These are phyloP conservation scores for Colletotrichum euphorbiae DNA, from an alignment of 2,329 filamentous ascomycete genomes.

Conservation along the genomic window DNA sequence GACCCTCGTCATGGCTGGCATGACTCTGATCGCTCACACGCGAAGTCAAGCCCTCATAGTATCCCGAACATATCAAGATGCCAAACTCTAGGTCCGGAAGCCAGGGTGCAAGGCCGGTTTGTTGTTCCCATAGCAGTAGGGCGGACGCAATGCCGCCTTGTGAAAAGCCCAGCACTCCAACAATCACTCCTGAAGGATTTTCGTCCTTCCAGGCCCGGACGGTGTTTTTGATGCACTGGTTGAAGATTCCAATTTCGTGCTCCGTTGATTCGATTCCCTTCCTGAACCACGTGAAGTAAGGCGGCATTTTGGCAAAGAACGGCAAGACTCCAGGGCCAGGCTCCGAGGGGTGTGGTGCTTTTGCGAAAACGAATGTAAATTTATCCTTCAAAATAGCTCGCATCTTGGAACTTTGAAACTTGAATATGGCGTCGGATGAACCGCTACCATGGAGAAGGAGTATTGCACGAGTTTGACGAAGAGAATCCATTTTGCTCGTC, in stretches of 20 bases:
- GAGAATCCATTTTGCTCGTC: not conserved
- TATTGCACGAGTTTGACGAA: conserved; percentile 6
- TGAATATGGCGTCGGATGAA: conserved; percentile 12
- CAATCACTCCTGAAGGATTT: conserved; percentile 3
- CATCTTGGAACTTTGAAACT: conserved; percentile 6
- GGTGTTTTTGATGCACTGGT: conserved; percentile 8
- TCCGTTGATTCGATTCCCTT: not conserved
- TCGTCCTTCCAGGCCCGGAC: conserved; percentile 5
- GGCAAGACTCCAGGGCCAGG: conserved; percentile 19
- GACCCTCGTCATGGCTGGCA: not conserved
- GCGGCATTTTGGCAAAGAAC: conserved; percentile 12
- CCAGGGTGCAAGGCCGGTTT: conserved; percentile 1
- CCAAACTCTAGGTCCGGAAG: conserved; percentile 18
- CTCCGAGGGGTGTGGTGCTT: conserved; percentile 3
- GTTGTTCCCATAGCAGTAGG: not conserved
- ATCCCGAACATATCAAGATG: conserved; percentile 12
- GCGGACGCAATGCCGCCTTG: conserved; percentile 12
- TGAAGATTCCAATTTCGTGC: conserved; percentile 6
- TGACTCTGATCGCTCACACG: not conserved
- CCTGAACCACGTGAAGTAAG: conserved; percentile 14
- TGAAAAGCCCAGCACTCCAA: conserved; percentile 15
- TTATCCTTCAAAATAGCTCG: conserved; percentile 10
- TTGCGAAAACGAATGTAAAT: conserved; percentile 15
- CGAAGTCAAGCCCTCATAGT: not conserved
- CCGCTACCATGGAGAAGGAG: conserved; percentile 18